Conservation (phyloP, 306 rosid genomes). For the Cucumis sativus region DNA sequence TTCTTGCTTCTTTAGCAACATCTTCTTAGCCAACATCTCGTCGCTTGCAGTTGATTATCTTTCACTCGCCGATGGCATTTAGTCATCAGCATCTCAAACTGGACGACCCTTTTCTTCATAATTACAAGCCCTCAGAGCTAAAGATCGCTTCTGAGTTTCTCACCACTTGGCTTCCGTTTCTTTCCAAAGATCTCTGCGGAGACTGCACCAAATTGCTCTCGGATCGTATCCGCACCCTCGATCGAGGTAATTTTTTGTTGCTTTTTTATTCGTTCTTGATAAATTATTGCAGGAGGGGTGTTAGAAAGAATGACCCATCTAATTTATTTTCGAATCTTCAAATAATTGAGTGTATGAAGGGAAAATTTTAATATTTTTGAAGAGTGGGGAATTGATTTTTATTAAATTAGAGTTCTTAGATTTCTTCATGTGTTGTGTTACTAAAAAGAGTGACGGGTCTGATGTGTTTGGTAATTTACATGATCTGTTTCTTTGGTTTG, state of each 20-base stretch:
- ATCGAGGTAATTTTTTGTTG: slow-evolving; percentile 31
- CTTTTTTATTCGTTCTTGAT: background rate
- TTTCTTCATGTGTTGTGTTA: background rate
- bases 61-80: slow-evolving; percentile 21
- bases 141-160: slow-evolving; percentile 87
- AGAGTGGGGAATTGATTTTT: background rate
- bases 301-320: background rate
- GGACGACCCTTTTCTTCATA: slow-evolving; percentile 41
- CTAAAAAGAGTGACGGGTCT: background rate
- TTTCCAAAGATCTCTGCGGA: slow-evolving; percentile 69
- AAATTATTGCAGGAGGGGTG: background rate
- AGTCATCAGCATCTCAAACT: slow-evolving; percentile 13
- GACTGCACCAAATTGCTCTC: slow-evolving; percentile 46
- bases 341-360: background rate
- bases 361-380: background rate
- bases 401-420: background rate
- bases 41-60: slow-evolving; percentile 13
- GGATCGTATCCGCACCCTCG: slow-evolving; percentile 60
- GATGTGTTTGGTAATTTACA: background rate
- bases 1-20: background rate
- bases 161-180: slow-evolving; percentile 77
- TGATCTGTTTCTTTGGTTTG: background rate
- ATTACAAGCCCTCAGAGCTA: slow-evolving; percentile 55
- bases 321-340: background rate
- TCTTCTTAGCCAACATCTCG: background rate